Evolutionary conservation across 2,329 filamentous ascomycete genomes (phyloP).

Genomic region (Diplodia corticola): DNA sequence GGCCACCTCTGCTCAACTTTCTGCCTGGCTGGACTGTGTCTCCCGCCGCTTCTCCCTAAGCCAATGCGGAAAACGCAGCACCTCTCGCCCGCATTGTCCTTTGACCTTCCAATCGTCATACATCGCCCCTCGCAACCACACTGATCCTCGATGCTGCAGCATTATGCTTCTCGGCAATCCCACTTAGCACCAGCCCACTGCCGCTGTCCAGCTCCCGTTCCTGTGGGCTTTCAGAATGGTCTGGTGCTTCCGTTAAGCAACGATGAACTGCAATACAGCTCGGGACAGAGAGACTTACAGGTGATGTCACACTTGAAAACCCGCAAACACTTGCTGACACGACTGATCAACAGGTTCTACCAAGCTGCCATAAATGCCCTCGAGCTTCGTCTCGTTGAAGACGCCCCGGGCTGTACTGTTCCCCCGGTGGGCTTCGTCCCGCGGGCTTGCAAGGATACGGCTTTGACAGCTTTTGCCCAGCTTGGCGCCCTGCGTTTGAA

Average conservation of each 20-base stretch:
- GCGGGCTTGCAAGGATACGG: slow-evolving; percentile 35
- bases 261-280: slow-evolving; percentile 15
- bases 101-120: neutral
- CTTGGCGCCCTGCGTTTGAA: slow-evolving; percentile 41
- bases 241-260: neutral
- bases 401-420: neutral
- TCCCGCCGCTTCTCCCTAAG: neutral
- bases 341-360: neutral
- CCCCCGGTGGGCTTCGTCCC: slow-evolving; percentile 1
- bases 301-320: neutral
- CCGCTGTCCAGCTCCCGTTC: neutral
- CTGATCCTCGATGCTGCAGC: neutral
- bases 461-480: slow-evolving; percentile 41
- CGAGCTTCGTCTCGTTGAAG: slow-evolving; percentile 12
- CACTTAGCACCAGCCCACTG: neutral
- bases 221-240: neutral
- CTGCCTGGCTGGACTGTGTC: neutral
- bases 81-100: slow-evolving; percentile 4
- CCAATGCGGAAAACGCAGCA: slow-evolving; percentile 6
- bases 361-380: slow-evolving; percentile 22
- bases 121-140: neutral
- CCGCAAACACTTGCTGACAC: neutral
- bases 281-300: slow-evolving; percentile 18
- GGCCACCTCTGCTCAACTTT: neutral
- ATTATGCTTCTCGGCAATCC: no score